Percentiles rank a stretch among this genome's conserved stretches.
Conservation (phyloP, 225 moss, liverwort and hornwort genomes). For the Neckera pumila region DNA sequence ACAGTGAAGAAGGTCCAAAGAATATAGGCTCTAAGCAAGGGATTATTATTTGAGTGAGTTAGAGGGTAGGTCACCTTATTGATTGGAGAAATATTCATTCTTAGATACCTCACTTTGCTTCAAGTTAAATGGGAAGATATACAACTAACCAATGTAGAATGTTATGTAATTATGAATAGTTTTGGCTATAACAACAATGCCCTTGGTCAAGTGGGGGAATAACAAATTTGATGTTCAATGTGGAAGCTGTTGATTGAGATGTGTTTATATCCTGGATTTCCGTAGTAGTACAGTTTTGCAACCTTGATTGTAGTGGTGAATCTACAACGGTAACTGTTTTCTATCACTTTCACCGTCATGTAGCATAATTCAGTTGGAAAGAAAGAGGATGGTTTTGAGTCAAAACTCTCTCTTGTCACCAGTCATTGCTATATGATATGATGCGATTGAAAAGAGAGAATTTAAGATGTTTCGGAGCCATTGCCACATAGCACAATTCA, state of each 20-base stretch:
- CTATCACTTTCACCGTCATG: background rate
- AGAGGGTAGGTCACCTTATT: background rate
- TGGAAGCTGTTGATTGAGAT: background rate
- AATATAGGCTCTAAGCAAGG: background rate
- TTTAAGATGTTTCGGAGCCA: too few relatives aligned
- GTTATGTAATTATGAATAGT: background rate
- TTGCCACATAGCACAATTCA: too few relatives aligned
- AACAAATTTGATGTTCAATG: background rate
- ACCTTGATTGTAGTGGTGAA: background rate
- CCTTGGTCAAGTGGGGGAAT: background rate
- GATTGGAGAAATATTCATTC: background rate
- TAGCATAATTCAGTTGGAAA: fast-evolving
- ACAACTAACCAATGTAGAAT: background rate
- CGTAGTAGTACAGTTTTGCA: background rate
- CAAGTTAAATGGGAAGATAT: background rate
- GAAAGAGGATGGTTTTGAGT: too few relatives aligned
- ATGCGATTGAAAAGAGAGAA: background rate
- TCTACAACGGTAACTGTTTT: background rate
- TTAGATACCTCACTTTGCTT: background rate
- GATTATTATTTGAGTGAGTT: background rate
- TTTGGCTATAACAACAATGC: background rate
- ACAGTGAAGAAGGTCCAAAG: background rate
- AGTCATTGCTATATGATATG: too few relatives aligned
- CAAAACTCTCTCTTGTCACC: background rate
- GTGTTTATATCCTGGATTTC: background rate